Base-by-base conservation (phyloP, 768 basidiomycete genomes). In the Serendipita indica region DNA sequence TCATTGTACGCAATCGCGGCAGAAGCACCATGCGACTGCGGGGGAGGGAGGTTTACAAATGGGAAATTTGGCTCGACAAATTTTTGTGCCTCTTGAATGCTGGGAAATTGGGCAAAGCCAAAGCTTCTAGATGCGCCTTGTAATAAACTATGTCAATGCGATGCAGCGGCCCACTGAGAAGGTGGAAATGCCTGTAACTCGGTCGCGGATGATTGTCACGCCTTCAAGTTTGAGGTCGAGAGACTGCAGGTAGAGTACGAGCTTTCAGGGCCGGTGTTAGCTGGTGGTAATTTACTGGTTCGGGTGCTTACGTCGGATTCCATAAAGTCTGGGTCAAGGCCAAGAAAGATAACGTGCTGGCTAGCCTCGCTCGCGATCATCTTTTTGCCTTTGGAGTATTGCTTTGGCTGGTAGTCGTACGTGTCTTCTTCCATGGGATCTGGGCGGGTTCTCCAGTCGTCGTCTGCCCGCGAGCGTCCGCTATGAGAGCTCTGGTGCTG, bases 161-260 rank as follows among this genome's bases (percentile, higher is more conserved):
- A 67, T 74, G 87, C 84, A 81, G 73, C 75, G 74, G 79, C 73
- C 75, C 73, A 71, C 72, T 73, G 72, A 72, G 80, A 85, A 85
- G 75, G 74, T 84, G 81, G 78, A 87, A 86, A 80, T 84, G 84
- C 92, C 92, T 80, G 94, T 85, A 79, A 82, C 79, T 82, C 87
- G 87, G 70, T 97, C 94, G 77, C 88, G 83, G 70, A 97, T 93
- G 65, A 98, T 93, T 66, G 91, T 97, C 67, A 89, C 86, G 60
- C 85, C 84, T 73, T 89, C 86, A 66, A 88, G 75, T 69, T 74
- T 79, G 74, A 82, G 89, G 57, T 82, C 82, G 66, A 83, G 75
- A 61, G 78, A 78, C 64, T 77, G 73, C 64, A 89, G 80, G 71
- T 82, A 87, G 62, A 81, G 79, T 74, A 88, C 83, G 67, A 91